Evolutionary conservation across 2,329 filamentous ascomycete species (phyloP), one percentile per base, ranked within the genome.

Genomic region (Ceratocystis cacaofunesta): DNA sequence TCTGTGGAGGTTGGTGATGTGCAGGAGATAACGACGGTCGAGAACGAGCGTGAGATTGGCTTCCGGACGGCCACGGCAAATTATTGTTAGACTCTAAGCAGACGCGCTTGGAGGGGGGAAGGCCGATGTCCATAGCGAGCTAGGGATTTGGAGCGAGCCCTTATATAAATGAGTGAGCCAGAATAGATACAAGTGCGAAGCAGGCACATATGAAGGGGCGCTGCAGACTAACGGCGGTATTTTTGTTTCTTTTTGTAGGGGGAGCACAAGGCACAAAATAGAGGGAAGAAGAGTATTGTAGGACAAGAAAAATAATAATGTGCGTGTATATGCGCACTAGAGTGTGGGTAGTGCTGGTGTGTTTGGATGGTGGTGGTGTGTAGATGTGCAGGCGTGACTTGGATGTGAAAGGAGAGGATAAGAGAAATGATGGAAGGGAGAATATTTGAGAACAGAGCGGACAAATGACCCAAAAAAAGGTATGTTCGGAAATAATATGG

Each of bases 21-120:
- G 76, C 75, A 69, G 72, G 70, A 62, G 75, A 73, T 68, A 75
- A 74, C 65, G 75, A 71, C 71, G 73, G 78, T 69, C 74, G 71
- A 68, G 68, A 65, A 52, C 55, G 55, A 30, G 55, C 25, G 30
- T 32, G 28, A 3, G 55, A 58, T 30, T 58, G 55, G 28, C 55
- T 58, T 58, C 28, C 55, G 28, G 55, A 8, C n/a, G 55, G 55
- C 55, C 55, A 58, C 55, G 60, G 64, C 63, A 19, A n/a, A 36
- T 58, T 58, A n/a, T 58, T 58, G 55, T 19, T 58, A 48, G 43
- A 48, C 17, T 63, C 44, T 52, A 55, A 60, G 44, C 43, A 44
- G 32, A 22, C 60, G 36, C 46, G 36, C 50, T 62, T 66, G 57
- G 58, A 36, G 36, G 46, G 62, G 32, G 60, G 67, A 32, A 32